Base-by-base conservation (phyloP, 2,329 filamentous ascomycete species). In the Chaetomium strumarium region DNA sequence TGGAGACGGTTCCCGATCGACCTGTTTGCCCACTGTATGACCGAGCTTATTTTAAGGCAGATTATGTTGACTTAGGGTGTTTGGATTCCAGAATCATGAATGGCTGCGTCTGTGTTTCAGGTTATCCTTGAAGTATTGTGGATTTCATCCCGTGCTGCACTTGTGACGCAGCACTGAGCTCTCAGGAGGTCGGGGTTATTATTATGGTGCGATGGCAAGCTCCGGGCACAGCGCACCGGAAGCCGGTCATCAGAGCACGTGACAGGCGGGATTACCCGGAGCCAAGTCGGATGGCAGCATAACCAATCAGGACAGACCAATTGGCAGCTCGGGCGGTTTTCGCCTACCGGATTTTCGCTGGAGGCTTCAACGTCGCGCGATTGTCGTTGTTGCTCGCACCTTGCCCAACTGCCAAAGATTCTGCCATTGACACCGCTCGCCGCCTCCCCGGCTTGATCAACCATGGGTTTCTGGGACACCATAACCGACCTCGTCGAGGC, bases 271-370 rank as follows among this genome's bases (percentile, higher is more conserved):
- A 60, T 34, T 20, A 56, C 33, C 58, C 58, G 58, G 59, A 56
- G 46, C 46, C 53, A 46, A 34, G 53, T 4, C 42, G 10, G 44
- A 48, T 36, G 3, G 31, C 30, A 20, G n/a, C 9, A 11, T 42
- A 51, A 34, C 60, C 59, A 62, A 62, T 62, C 58, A 58, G 43
- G 40, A 16, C 40, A 37, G 3, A 12, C 37, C 58, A 62, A 61
- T 61, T 61, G 56, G 37, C 48, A 38, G 53, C 49, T 92, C 92
- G 46, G 88, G 82, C 39, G 96, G 96, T 66, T 92, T 96, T 61
- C 60, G 60, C 56, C 57, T 56, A 52, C 59, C 60, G 57, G 60
- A 61, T 58, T 60, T 69, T 67, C 66, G 67, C 65, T 48, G 44
- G 45, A 62, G 66, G 67, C 67, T 62, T 58, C 59, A 62, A 62